Evolutionary conservation across 2,329 filamentous ascomycete genomes (phyloP), one percentile per base, ranked within the genome.

Genomic region (Ceratocystis albifundus): DNA sequence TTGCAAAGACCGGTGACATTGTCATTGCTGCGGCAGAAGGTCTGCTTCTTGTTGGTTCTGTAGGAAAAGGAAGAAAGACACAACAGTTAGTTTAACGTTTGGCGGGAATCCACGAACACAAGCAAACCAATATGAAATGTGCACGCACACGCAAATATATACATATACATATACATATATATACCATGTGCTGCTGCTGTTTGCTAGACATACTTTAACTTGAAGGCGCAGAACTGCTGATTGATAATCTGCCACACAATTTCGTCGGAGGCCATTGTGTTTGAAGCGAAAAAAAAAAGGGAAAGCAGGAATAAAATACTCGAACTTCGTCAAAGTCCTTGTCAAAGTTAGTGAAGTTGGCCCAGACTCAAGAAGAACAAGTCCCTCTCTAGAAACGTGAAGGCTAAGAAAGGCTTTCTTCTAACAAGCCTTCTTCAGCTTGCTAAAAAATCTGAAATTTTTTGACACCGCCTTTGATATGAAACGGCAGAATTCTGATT

Each of bases 181-280:
- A 41, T 15, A 41, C 15, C 36, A 41, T 45, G 22, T 65, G 46
- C 20, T 55, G 7, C 20, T 36, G 41, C 5, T 10, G 45, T 4
- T 12, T 53, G 25, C 7, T 32, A 17, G 28, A 72, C 84, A 71
- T 78, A 90, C 85, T 96, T 96, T 71, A 97, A 81, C 75, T 96
- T 96, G 81, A 92, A 97, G 64, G 88, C 87, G 80, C 94, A 97
- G 75, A 94, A 95, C 74, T 93, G 89, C 77, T 94, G 89, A 77
- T 96, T 95, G 71, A 96, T 96, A 67, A 96, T 89, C 75, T 92
- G 87, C 94, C 94, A 99, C 70, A 97, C 88, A 70, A 97, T 95
- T 77, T 97, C 93, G 80, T 97, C 93, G 69, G 90, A 95, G 67
- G 89, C 85, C 89, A 94, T 95, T 67, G 68, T 77, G 72, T 44